A percentile compares a stretch with the other conserved stretches of the same genome.
Conservation (phyloP, 306 rosid species). For the Lathyrus oleraceus region DNA sequence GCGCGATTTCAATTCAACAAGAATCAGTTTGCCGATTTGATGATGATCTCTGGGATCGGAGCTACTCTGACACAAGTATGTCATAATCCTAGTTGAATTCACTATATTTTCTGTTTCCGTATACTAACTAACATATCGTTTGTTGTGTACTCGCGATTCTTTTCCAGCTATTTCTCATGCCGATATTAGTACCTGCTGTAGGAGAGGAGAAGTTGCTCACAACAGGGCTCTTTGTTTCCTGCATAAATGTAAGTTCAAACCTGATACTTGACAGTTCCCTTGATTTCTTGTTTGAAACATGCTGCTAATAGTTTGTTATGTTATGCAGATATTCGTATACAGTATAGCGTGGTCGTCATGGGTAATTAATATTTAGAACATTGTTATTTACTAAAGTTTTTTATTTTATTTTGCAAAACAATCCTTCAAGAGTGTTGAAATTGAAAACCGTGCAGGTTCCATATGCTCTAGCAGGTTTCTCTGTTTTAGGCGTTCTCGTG, state of each 20-base stretch:
- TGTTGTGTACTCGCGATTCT: slow-evolving; percentile 16
- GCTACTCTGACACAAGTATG: slow-evolving; percentile 71
- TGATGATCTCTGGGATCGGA: slow-evolving; percentile 65
- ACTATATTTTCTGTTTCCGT: background rate
- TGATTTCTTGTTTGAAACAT: background rate
- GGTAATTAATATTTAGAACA: slow-evolving; percentile 57
- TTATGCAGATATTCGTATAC: slow-evolving; percentile 56
- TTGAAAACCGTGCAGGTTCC: slow-evolving; percentile 71
- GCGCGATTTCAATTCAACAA: slow-evolving; percentile 83
- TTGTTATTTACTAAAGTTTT: background rate
- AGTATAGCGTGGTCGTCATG: slow-evolving; percentile 79
- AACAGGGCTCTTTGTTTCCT: slow-evolving; percentile 60
- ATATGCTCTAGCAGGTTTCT: slow-evolving; percentile 56
- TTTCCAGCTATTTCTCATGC: slow-evolving; percentile 70
- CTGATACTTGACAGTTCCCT: background rate
- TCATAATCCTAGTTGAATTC: slow-evolving; percentile 15
- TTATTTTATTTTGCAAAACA: background rate
- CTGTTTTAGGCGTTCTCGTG: slow-evolving; percentile 51
- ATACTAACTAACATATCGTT: background rate
- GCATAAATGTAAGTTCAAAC: slow-evolving; percentile 49
- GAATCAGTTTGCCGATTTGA: slow-evolving; percentile 77
- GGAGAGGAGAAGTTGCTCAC: slow-evolving; percentile 80
- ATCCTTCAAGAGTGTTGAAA: slow-evolving; percentile 29
- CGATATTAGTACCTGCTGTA: slow-evolving; percentile 54
- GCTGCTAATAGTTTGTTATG: slow-evolving; percentile 11